Conservation (phyloP, 495 filamentous ascomycete genomes). For the Trypethelium eluteriae region DNA sequence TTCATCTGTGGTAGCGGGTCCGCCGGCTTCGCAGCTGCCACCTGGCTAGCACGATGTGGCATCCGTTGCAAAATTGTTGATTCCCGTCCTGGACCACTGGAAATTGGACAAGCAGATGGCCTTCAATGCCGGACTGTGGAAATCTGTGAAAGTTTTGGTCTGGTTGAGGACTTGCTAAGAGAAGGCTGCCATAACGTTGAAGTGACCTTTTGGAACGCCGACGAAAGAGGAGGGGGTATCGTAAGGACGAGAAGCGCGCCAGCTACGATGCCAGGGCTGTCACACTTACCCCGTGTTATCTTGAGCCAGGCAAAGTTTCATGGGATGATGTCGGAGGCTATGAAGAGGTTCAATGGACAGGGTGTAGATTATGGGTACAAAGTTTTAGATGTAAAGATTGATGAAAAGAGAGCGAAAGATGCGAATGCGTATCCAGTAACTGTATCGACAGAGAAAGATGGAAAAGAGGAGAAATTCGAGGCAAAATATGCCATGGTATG, state of each 20-base stretch:
- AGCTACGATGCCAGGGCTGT: slow-evolving; percentile 57
- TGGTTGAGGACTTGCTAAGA: slow-evolving; percentile 61
- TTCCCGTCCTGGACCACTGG: slow-evolving; percentile 50
- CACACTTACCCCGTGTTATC: slow-evolving; percentile 65
- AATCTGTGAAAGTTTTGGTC: slow-evolving; percentile 70
- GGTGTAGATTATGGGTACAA: slow-evolving; percentile 10
- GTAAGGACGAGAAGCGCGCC: slow-evolving; percentile 49
- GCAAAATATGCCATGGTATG: slow-evolving; percentile 64
- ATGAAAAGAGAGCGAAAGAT: slow-evolving; percentile 10
- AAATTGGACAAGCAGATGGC: slow-evolving; percentile 71
- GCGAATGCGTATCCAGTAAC: slow-evolving; percentile 36
- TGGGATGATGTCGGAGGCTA: slow-evolving; percentile 27
- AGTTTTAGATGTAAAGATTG: slow-evolving; percentile 20
- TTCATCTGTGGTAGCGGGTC: slow-evolving; percentile 62
- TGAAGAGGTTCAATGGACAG: slow-evolving; percentile 23
- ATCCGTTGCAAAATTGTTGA: slow-evolving; percentile 56
- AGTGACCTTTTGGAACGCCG: slow-evolving; percentile 36
- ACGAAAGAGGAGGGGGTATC: slow-evolving; percentile 40
- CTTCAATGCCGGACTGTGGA: slow-evolving; percentile 75
- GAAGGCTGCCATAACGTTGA: slow-evolving; percentile 67
- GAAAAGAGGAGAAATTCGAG: slow-evolving; percentile 44
- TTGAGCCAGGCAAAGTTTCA: slow-evolving; percentile 60
- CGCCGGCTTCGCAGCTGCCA: slow-evolving; percentile 56
- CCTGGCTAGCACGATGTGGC: slow-evolving; percentile 56
- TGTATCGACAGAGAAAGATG: slow-evolving; percentile 47